Evolutionary conservation across 2,329 filamentous ascomycete genomes (phyloP).

Genomic region (Ophiostoma perfectum): DNA sequence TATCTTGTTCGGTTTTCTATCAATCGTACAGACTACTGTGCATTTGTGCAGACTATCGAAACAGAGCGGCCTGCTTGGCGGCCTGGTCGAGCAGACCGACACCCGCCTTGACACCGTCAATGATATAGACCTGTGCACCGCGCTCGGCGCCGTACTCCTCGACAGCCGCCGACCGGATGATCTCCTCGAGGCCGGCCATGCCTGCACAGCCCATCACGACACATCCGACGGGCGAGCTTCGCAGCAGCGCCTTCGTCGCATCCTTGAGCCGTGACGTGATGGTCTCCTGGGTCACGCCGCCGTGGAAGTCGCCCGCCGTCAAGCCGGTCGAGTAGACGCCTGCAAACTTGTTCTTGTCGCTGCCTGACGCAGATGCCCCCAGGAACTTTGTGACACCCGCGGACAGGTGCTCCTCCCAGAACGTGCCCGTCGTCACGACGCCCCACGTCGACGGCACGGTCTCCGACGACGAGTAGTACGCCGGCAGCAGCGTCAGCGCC

Average conservation of each 20-base stretch:
- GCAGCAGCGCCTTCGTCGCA: conserved; percentile 63
- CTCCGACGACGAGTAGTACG: conserved; percentile 27
- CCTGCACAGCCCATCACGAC: conserved; percentile 86
- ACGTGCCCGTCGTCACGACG: conserved; percentile 80
- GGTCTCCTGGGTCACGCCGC: conserved; percentile 56
- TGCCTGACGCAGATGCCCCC: conserved; percentile 40
- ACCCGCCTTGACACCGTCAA: conserved; percentile 75
- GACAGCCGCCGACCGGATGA: conserved; percentile 63
- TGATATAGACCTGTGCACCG: conserved; percentile 54
- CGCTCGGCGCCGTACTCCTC: conserved; percentile 57
- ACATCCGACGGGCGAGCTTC: conserved; percentile 52
- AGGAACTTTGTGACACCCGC: conserved; percentile 61
- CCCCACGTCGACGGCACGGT: conserved; percentile 55
- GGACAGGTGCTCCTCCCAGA: conserved; percentile 70
- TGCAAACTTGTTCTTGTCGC: conserved; percentile 53
- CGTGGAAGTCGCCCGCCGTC: conserved; percentile 73
- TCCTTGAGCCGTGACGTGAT: conserved; percentile 61
- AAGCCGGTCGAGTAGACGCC: conserved; percentile 80
- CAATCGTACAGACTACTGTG: conserved; percentile 3
- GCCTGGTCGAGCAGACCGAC: conserved; percentile 56
- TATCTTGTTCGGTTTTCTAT: neutral
- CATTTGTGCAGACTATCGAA: conserved; percentile 26
- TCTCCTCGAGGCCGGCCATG: conserved; percentile 78
- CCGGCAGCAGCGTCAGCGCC: conserved; percentile 49
- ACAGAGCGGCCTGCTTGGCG: conserved; percentile 41